Evolutionary conservation across 2,329 filamentous ascomycete species (phyloP).

Genomic region (Venturia nashicola): DNA sequence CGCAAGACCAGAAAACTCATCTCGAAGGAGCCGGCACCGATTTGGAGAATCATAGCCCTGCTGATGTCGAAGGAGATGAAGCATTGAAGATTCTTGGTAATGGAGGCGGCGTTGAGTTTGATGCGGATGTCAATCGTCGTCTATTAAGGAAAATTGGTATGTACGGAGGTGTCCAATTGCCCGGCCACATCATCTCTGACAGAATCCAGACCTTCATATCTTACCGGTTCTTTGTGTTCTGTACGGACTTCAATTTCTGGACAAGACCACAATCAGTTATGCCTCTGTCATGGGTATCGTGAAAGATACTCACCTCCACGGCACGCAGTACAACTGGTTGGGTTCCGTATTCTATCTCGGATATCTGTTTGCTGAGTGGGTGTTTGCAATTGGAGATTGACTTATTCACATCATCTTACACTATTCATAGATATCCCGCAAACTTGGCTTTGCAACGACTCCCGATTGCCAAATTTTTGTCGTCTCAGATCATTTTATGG

Average conservation of each 20-base stretch:
- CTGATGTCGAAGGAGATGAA: not conserved
- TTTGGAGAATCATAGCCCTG: not conserved
- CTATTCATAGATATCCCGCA: conserved; percentile 21
- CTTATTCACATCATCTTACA: not conserved
- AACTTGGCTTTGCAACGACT: conserved; percentile 33
- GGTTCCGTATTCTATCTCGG: conserved; percentile 39
- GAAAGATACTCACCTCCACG: conserved; percentile 33
- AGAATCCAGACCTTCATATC: not conserved
- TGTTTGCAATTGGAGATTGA: not conserved
- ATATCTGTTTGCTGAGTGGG: conserved; percentile 30
- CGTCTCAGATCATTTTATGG: not conserved
- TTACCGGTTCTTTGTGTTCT: not conserved
- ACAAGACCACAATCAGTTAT: conserved; percentile 20
- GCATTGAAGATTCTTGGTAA: not conserved
- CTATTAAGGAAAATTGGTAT: not conserved
- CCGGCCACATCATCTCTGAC: not conserved
- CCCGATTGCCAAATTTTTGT: conserved; percentile 29
- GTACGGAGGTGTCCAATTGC: not conserved
- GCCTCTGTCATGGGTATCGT: conserved; percentile 37
- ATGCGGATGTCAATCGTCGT: not conserved
- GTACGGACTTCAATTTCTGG: not conserved
- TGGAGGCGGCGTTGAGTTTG: not conserved
- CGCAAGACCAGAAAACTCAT: not conserved
- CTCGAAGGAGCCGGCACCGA: not conserved
- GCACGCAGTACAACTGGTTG: conserved; percentile 41